Base-by-base conservation (phyloP, 2,329 filamentous ascomycete species). In the Exophiala mesophila region DNA sequence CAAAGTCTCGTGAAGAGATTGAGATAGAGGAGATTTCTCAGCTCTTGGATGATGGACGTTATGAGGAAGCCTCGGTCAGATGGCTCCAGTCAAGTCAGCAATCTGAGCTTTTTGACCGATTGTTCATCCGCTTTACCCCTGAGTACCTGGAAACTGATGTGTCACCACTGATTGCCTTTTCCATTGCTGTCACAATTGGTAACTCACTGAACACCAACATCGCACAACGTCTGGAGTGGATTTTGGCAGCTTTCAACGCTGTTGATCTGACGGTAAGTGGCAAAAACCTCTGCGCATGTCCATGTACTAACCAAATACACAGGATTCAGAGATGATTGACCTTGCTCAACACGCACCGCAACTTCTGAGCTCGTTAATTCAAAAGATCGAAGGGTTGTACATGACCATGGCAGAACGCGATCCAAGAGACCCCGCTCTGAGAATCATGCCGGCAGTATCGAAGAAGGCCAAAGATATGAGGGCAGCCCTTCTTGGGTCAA, bases 41-140 rank as follows among this genome's bases (percentile, higher is more conserved):
- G 12, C 52, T 70, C 39, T 68, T 70, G 57, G 57, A 58, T 5
- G 54, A 61, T 5, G 60, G 62, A 16, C 59, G 56, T 34, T 66
- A 62, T 36, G 70, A 72, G 52, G 68, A 68, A 43, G 69, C 61
- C 17, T 67, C 67, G 3, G 59, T 72, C 29, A 69, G 63, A 68
- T 83, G 79, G 79, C 66, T 83, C 35, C 77, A 80, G 64, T 82
- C 78, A 4, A 59, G 64, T 21, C 72, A 74, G 41, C 76, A 80
- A 52, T 67, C 69, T 12, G 71, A 75, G 33, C 65, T 83, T n/a
- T 83, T 82, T 56, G 76, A 81, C 58, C 68, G 71, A 19, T 67
- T 81, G 38, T 82, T 83, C 56, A 68, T 77, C 16, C 71, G 69
- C 41, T 68, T 74, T 53, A 73, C 76, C 46, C 77, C 78, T 1